Base-by-base conservation (phyloP, 306 rosid species). In the Astragalus membranaceus region DNA sequence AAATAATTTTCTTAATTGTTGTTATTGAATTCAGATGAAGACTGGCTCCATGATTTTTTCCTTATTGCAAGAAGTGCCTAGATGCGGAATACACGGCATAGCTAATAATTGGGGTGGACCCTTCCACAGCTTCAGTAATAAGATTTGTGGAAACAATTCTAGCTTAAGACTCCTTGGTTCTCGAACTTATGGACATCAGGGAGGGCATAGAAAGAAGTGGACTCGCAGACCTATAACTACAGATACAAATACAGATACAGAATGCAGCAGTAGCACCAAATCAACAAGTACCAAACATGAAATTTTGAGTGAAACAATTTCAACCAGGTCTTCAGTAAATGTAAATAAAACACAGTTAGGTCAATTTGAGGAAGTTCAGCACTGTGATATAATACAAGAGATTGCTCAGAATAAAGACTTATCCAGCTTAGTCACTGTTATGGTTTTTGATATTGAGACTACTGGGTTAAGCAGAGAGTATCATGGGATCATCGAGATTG, bases 401-500 rank as follows among this genome's bases (percentile, higher is more conserved):
- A 76, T 87, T 74, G 77, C 85, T 63, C 78, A 87, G 81, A 80
- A 81, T 64, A 86, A 85, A 85, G 89, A 88, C 35, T 75, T 84
- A 53, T 69, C 88, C 39, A 63, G 67, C 67, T 74, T 82, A 50
- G 82, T 86, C 81, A 88, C 97, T 33, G 63, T 82, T 65, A 70
- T 94, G 63, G 81, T 70, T 75, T 88, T 94, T 59, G 97, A 94
- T 69, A 67, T 78, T 47, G 98, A 94, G 69, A 94, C 98, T 54
- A 88, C 96, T 12, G 98, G 97, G 53, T 61, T 94, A 5, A 73
- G 82, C 73, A 75, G 88, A 87, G 78, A 64, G 43, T 50, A 48
- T 0, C 95, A 75, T 3, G 59, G 96, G 74, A 87, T 91, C 47
- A 76, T 94, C 69, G 97, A 94, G 83, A 72, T 94, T 64, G 99